Conservation (phyloP, 345 rosid genomes). For the Eucalyptus leucophloia region DNA sequence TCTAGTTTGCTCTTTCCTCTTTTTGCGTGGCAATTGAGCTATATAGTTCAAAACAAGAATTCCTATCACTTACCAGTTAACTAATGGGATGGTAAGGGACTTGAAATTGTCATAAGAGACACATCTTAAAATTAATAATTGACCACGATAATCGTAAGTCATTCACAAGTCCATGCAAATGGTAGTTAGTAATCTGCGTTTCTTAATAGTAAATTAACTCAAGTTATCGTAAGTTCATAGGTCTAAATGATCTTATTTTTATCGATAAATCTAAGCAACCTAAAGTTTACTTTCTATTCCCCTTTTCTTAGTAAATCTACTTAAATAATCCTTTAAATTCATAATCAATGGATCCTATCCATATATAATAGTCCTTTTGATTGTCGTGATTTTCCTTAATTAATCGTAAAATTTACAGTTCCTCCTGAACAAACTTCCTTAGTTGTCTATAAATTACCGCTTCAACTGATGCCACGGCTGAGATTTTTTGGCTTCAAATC, state of each 20-base stretch:
- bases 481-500: background rate
- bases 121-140: no score
- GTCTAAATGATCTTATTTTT: no score
- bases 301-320: background rate
- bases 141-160: no score
- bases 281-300: no score
- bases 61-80: background rate
- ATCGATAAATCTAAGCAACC: no score
- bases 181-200: no score
- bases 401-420: no score
- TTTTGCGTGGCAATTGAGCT: no score
- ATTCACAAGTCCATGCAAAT: no score
- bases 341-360: background rate
- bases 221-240: rapidly evolving
- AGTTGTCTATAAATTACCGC: background rate
- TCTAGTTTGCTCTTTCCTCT: no score
- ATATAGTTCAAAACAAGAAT: background rate
- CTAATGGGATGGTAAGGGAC: background rate
- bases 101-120: background rate
- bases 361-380: no score
- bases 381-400: background rate
- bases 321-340: background rate
- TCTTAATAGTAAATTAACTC: no score
- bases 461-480: background rate
- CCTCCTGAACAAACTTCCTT: background rate